Evolutionary conservation across 2,329 filamentous ascomycete species (phyloP).

Genomic region (Phoma sp.): DNA sequence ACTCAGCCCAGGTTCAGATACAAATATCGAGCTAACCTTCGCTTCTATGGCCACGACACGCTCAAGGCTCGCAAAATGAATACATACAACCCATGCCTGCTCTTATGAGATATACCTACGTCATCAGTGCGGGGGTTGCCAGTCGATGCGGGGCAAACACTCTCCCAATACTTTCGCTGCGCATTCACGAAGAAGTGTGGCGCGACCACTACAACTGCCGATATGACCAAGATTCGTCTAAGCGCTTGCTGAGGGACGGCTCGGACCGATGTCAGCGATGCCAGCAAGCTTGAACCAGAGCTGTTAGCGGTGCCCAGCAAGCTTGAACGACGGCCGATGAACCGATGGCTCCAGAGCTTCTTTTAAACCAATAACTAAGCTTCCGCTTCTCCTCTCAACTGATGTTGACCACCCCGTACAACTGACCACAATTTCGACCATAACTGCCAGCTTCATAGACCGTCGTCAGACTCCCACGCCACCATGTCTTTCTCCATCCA

Average conservation of each 20-base stretch:
- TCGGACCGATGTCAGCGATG: conserved; percentile 8
- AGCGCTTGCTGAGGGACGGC: neutral
- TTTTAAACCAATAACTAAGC: neutral
- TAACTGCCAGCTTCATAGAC: neutral
- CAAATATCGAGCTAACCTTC: neutral
- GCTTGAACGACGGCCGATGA: no score
- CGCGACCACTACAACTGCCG: conserved; percentile 9
- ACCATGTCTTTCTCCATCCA: conserved; percentile 28
- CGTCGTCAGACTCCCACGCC: neutral
- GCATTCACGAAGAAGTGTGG: no score
- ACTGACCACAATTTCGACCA: neutral
- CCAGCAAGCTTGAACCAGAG: no score
- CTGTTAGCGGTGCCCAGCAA: no score
- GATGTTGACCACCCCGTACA: no score
- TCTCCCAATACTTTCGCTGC: neutral
- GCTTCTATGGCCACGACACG: neutral
- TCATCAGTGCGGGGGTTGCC: conserved; percentile 11
- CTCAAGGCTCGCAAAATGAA: no score
- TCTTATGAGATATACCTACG: neutral
- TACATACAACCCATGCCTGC: no score
- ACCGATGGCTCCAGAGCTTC: neutral
- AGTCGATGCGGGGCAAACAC: conserved; percentile 5
- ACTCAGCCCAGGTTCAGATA: neutral
- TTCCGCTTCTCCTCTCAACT: neutral
- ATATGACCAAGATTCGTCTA: conserved; percentile 4